Base-by-base conservation (phyloP, 108 stramenopile species). In the Parietichytrium sp. region DNA sequence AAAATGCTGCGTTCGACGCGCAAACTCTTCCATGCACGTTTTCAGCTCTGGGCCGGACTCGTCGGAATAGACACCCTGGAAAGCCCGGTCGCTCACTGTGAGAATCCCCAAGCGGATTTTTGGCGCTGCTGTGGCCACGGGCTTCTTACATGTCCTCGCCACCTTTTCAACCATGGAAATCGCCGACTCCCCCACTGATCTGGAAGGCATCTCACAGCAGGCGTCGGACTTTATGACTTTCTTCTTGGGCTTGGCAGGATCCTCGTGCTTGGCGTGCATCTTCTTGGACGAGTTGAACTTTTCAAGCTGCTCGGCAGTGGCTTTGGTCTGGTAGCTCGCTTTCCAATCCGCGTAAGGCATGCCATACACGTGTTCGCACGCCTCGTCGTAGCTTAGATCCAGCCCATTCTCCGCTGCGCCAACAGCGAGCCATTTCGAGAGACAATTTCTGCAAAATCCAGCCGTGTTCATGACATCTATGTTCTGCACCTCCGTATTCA, bases 391-490 rank as follows among this genome's bases (percentile, higher is more conserved):
- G 55, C 92, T 93, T 54, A 94, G 85, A 25, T 72, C 61, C 16
- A 81, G 53, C 86, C 90, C 25, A 89, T 89, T 26, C 93, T 87
- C n/a, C 83, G 85, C 38, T 92, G 87, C 16, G 92, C 93, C 88
- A 91, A 90, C 51, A 92, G 38, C 47, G 25, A 80, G 18, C 83
- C 83, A 84, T 88, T 95, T 96, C 47, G 93, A 92, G 13, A 96
- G 82, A 81, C 95, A 96, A 78, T 96, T 96, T 8, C 95, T 87
- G 87, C 95, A 96, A 84, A 96, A 96, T 16, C 95, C 95, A 50
- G 90, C 86, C 26, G 93, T 55, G 8, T 93, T 91, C 95, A 96
- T 96, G 27, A 96, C 80, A 84, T 94, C 94, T 61, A 96, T 93
- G 82, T 96, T 96, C 3, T 72, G 61, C 1, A 72, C 61, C 1